phyloP scores from a whole-genome alignment of 164 flowering plant species.

The Tetracentron sinense region DNA sequence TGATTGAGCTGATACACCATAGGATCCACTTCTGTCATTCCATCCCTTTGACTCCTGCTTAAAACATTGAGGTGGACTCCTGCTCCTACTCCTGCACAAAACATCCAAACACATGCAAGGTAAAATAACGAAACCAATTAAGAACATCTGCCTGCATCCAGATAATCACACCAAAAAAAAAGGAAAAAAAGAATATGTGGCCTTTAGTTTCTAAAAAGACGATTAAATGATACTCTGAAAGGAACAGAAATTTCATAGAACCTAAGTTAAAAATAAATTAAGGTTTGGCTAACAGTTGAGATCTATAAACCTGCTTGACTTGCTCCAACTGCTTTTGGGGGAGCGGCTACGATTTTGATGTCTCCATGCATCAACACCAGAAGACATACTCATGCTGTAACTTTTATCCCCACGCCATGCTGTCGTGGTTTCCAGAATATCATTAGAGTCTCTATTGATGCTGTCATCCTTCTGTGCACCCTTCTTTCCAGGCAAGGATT shows the following conservation, averaged over 20 bases:
- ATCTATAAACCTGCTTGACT: slow-evolving; percentile 42
- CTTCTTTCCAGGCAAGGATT: slow-evolving; percentile 29
- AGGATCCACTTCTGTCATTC: slow-evolving; percentile 41
- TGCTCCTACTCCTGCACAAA: slow-evolving; percentile 23
- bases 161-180: neutral
- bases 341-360: slow-evolving; percentile 35
- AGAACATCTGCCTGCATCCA: neutral
- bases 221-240: neutral
- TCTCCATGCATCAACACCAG: slow-evolving; percentile 55
- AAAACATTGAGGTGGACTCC: slow-evolving; percentile 43
- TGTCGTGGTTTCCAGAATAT: slow-evolving; percentile 13
- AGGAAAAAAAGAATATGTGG: neutral
- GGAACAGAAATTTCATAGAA: neutral
- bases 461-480: slow-evolving; percentile 26
- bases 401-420: slow-evolving; percentile 32
- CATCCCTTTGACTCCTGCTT: slow-evolving; percentile 39
- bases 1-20: slow-evolving; percentile 28
- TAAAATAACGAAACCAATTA: neutral
- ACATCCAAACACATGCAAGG: neutral
- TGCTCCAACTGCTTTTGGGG: slow-evolving; percentile 37
- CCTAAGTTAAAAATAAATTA: neutral
- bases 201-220: too few relatives aligned
- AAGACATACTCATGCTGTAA: slow-evolving; percentile 40
- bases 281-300: neutral
- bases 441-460: slow-evolving; percentile 14